A percentile compares a stretch with the other conserved stretches of the same genome.
These are phyloP conservation scores for Ogataea polymorpha DNA, from an alignment of 805 yeast genomes.

Conservation along the genomic window DNA sequence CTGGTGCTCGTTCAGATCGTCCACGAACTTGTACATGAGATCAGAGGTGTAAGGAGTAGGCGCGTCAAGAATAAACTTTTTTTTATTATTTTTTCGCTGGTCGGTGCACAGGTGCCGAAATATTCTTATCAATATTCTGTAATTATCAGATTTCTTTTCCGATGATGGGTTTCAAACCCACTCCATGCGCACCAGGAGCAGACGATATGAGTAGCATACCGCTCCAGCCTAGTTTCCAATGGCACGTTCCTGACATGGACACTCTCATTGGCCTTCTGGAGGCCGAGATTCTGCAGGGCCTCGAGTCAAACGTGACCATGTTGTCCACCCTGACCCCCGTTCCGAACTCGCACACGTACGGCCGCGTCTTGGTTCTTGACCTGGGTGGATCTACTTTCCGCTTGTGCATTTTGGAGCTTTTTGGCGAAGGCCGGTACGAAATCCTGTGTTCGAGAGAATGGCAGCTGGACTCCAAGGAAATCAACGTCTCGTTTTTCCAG, in stretches of 20 bases:
- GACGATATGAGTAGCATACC: not conserved
- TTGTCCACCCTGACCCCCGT: constrained; percentile 2
- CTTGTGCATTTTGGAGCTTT: constrained; percentile 28
- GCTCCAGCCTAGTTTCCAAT: not conserved
- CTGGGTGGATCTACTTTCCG: constrained; percentile 57
- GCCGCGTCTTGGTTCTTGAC: constrained; percentile 44
- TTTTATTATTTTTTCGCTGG: not conserved
- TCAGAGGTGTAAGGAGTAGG: constrained; percentile 2
- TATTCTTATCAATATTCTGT: constrained; percentile 1
- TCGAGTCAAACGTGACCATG: constrained; percentile 1
- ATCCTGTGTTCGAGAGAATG: constrained; percentile 30
- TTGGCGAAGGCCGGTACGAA: constrained; percentile 6
- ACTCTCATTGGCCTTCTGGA: not conserved
- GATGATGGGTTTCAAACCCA: not conserved
- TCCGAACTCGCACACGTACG: constrained; percentile 18
- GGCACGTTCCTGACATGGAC: not conserved
- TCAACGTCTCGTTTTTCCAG: constrained; percentile 42
- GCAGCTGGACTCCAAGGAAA: constrained; percentile 39
- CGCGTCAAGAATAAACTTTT: not conserved
- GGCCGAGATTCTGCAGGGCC: not conserved
- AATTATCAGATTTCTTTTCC: not conserved
- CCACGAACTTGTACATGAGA: constrained; percentile 8
- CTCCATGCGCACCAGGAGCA: not conserved
- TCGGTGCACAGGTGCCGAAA: not conserved
- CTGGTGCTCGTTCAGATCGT: constrained; percentile 40